phyloP scores from a whole-genome alignment of 1,284 basidiomycete genomes.

The Ustilago nuda region DNA sequence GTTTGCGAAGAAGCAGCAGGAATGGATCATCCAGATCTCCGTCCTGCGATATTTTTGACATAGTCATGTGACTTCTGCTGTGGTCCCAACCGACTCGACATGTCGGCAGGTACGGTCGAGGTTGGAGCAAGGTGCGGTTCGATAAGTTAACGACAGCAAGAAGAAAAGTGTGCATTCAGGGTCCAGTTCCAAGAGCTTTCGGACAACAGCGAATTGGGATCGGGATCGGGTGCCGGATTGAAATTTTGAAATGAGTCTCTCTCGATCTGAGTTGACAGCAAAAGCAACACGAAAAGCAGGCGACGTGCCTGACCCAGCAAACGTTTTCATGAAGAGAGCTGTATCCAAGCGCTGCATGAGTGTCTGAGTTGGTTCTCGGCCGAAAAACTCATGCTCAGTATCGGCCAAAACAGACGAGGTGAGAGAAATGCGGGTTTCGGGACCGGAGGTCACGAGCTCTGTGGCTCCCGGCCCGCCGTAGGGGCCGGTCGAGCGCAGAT shows the following conservation, averaged over 20 bases:
- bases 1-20: conserved; percentile 31
- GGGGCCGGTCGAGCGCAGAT: too few species aligned
- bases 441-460: too few species aligned
- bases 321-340: conserved; percentile 2
- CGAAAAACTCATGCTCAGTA: too few species aligned
- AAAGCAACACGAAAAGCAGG: conserved; percentile 7
- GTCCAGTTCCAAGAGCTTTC: background rate
- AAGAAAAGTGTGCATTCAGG: conserved; percentile 1
- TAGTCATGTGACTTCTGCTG: background rate
- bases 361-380: too few species aligned
- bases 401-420: too few species aligned
- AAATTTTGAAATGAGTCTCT: background rate
- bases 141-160: background rate
- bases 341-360: too few species aligned
- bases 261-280: background rate
- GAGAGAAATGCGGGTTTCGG: too few species aligned
- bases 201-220: background rate
- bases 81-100: background rate
- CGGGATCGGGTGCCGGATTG: background rate
- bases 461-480: too few species aligned
- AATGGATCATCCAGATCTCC: conserved; percentile 30
- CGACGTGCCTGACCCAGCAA: conserved; percentile 12
- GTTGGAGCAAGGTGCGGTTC: background rate
- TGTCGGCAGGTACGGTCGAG: background rate
- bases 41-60: background rate